Base-by-base conservation (phyloP, 2,329 filamentous ascomycete species). In the Paraconiothyrium brasiliense region DNA sequence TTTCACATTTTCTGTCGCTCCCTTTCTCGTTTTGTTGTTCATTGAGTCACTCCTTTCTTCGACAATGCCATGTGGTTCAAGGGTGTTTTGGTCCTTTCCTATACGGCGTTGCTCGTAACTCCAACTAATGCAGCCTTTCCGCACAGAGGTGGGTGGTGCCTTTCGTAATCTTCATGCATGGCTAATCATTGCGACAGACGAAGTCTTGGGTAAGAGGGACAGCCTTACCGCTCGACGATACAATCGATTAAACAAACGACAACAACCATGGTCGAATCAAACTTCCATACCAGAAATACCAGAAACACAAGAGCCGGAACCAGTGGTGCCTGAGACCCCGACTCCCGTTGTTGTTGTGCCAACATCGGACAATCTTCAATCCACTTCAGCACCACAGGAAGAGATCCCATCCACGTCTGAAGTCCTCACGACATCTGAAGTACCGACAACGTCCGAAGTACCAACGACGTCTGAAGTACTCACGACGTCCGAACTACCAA, bases 31-130 rank as follows among this genome's bases (percentile, higher is more conserved):
- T 63, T 62, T 67, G 60, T 66, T 69, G 63, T 62, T 63, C 64
- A 66, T 62, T 57, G 61, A 58, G 66, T 67, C 70, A 63, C 57
- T 72, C 69, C 59, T 72, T 75, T 73, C 58, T 67, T 67, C 70
- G 69, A 74, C 58, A 66, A 76, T 78, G 75, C 76, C 56, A 79
- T 79, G 76, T 76, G 69, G 75, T 69, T 74, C 70, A 75, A 71
- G 68, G 66, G 61, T 59, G 61, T 68, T 64, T 63, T 74, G 60
- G 64, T 67, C 50, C 62, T 72, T 56, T 64, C 66, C 67, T 69
- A 66, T 51, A 67, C 67, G 57, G 62, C 60, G 49, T 65, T 68
- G 47, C 59, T 71, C 65, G 62, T 71, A 67, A 58, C 55, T 64
- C 63, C 65, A 71, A 63, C 58, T 64, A 65, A 67, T 68, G 67